A percentile compares a stretch with the other conserved stretches of the same genome.
phyloP scores from a whole-genome alignment of 495 filamentous ascomycete genomes.

The Aspergillus nidulans region DNA sequence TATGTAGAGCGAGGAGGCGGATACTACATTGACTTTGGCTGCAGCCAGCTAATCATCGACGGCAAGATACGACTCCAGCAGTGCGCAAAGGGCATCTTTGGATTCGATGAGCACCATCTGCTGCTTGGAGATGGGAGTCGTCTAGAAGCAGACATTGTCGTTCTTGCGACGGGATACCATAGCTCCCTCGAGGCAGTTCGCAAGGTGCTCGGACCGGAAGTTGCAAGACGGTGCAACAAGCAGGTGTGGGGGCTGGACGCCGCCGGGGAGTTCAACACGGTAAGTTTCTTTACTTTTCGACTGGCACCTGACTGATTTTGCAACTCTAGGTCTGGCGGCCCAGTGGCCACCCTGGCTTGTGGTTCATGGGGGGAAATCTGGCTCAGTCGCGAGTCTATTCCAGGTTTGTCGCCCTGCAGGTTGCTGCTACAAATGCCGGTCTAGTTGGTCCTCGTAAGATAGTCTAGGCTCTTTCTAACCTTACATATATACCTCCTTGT shows the following conservation, averaged over 20 bases:
- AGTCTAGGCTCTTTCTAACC: background rate
- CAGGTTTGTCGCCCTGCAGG: background rate
- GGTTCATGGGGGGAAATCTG: background rate
- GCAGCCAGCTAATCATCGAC: constrained; percentile 66
- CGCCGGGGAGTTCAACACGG: background rate
- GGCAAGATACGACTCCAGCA: constrained; percentile 72
- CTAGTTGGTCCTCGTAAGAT: background rate
- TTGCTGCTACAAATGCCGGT: background rate
- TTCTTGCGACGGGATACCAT: constrained; percentile 65
- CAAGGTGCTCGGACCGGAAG: background rate
- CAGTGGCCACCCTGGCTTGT: background rate
- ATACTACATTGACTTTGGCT: constrained; percentile 74
- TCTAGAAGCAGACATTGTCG: constrained; percentile 70
- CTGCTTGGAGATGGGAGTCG: constrained; percentile 59
- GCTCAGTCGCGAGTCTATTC: background rate
- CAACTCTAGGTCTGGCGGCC: background rate
- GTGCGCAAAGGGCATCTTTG: constrained; percentile 53
- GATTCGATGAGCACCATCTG: constrained; percentile 50
- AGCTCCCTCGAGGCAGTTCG: background rate
- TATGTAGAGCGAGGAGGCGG: constrained; percentile 70
- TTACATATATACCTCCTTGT: too few species aligned
- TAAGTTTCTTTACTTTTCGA: background rate
- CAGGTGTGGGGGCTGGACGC: background rate
- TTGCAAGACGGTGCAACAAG: background rate
- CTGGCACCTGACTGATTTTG: background rate